These are phyloP conservation scores for Penicillium sp. DNA, from an alignment of 2,329 filamentous ascomycete genomes.

Conservation along the genomic window DNA sequence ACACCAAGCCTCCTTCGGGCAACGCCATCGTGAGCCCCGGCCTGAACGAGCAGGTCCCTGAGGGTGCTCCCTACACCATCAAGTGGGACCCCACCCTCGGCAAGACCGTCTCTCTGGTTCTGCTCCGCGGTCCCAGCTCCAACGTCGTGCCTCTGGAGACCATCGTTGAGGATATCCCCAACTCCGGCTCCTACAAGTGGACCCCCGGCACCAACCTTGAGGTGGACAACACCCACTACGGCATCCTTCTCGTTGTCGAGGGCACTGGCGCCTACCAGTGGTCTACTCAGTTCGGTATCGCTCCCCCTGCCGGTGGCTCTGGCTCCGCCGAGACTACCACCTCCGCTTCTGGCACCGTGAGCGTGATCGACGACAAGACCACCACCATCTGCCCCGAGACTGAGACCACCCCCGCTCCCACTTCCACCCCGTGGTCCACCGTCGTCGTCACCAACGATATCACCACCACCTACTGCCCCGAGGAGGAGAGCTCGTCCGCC, in stretches of 20 bases:
- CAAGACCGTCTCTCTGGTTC: constrained; percentile 53
- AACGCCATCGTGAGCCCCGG: constrained; percentile 57
- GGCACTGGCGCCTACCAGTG: constrained; percentile 61
- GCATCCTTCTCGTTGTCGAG: constrained; percentile 61
- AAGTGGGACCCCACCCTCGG: constrained; percentile 51
- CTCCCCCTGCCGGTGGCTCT: constrained; percentile 19
- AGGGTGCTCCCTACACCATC: constrained; percentile 56
- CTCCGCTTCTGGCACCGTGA: constrained; percentile 14
- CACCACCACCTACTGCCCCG: constrained; percentile 11
- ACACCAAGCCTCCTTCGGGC: constrained; percentile 40
- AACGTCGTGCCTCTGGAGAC: constrained; percentile 54
- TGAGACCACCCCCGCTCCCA: constrained; percentile 14
- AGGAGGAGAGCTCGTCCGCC: constrained; percentile 7
- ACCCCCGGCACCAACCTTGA: constrained; percentile 51
- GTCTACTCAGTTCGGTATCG: constrained; percentile 62
- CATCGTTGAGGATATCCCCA: constrained; percentile 54
- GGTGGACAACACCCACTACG: constrained; percentile 54
- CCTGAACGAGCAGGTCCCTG: constrained; percentile 55
- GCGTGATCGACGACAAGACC: constrained; percentile 16
- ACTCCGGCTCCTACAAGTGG: constrained; percentile 58
- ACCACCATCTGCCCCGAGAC: constrained; percentile 26
- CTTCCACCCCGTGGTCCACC: constrained; percentile 6
- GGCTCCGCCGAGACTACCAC: too few relatives aligned
- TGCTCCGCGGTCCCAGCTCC: constrained; percentile 58
- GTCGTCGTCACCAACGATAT: constrained; percentile 1